Base-by-base conservation (phyloP, 1,139 yeast genomes). In the Diutina ranongensis region DNA sequence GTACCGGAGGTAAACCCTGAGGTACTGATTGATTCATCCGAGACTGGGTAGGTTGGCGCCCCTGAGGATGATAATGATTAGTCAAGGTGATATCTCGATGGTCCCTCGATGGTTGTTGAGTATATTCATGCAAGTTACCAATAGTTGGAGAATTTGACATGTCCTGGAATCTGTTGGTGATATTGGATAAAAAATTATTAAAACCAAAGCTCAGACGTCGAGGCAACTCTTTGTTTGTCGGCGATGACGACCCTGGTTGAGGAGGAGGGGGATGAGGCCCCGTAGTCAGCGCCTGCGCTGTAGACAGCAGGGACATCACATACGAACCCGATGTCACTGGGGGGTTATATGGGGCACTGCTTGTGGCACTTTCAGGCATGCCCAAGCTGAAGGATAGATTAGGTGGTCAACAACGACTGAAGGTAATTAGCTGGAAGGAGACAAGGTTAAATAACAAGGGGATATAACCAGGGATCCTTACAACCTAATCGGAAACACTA, bases 141-240 rank as follows among this genome's bases (percentile, higher is more conserved):
- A 36, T 36, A n/a, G 40, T 36, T 12, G 40, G 40, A 18, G 40
- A 36, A 28, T 36, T 36, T 1, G 40, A 20, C 40, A 36, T 36
- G 28, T 36, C 40, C 18, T 36, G 40, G 21, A 36, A 36, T 1
- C 40, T 27, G 28, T 36, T 36, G 15, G 40, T 36, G 10, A 36
- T 13, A 15, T 19, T 36, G 15, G 28, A 21, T n/a, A 36, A 13
- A 15, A 36, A 36, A 8, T 36, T 36, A n/a, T 36, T 36, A 25
- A 36, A 36, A 9, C 40, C 40, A 36, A 36, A 36, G 15, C 27
- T 20, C 40, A 36, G 40, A 13, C 40, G 40, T 8, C 40, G 40
- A 21, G 40, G 40, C 15, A 36, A 25, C 9, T 36, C 40, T 28
- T 36, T 36, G 21, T 20, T 20, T 10, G n/a, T 20, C 28, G 28